A percentile compares a stretch with the other conserved stretches of the same genome.
phyloP scores from a whole-genome alignment of 2,329 filamentous ascomycete species.

The Colletotrichum navitas region DNA sequence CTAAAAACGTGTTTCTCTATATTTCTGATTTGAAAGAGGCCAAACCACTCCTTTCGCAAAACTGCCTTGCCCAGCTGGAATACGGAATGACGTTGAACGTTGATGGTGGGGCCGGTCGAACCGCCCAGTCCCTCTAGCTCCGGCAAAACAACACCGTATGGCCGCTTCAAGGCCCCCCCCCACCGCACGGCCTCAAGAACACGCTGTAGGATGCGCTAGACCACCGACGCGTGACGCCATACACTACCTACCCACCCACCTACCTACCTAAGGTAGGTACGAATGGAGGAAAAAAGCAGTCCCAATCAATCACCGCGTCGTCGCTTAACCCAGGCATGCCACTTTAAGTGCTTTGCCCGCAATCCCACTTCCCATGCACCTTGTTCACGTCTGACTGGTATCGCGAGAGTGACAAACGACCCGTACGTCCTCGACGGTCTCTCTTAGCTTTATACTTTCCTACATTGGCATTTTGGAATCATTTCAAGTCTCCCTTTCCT shows the following conservation, averaged over 20 bases:
- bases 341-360: conserved; percentile 15
- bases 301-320: conserved; percentile 10
- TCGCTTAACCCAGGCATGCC: conserved; percentile 2
- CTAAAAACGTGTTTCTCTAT: fast-evolving
- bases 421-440: not conserved
- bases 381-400: not conserved
- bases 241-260: not conserved
- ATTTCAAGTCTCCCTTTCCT: not conserved
- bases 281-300: not conserved
- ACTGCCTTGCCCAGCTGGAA: not conserved
- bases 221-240: conserved; percentile 34
- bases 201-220: conserved; percentile 28
- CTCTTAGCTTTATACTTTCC: not conserved
- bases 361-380: conserved; percentile 6
- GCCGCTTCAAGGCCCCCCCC: conserved; percentile 7
- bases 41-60: not conserved
- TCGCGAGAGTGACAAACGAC: not conserved
- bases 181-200: conserved; percentile 5
- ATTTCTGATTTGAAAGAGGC: no score
- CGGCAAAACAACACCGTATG: not conserved
- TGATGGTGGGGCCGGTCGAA: conserved; percentile 20
- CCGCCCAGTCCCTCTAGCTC: not conserved
- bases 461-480: not conserved
- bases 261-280: no score
- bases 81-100: not conserved